Evolutionary conservation across 768 basidiomycete genomes (phyloP).

Genomic region (Nidularia pulvinata): DNA sequence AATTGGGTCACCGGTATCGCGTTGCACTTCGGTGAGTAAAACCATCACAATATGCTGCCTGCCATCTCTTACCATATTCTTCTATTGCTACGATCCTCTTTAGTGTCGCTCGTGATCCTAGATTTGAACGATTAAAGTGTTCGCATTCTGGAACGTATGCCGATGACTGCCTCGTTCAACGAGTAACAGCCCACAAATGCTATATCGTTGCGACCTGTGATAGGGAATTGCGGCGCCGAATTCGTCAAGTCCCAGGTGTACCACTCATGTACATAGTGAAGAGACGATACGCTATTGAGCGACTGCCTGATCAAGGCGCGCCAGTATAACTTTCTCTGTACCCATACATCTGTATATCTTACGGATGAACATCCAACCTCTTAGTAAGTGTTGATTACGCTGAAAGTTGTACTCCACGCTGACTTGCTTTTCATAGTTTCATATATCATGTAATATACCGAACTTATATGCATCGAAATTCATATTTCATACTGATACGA

Average conservation of each 20-base stretch:
- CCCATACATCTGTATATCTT: no score
- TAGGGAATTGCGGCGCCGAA: constrained; percentile 87
- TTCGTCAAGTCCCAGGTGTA: constrained; percentile 91
- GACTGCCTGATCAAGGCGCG: constrained; percentile 92
- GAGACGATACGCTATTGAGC: constrained; percentile 91
- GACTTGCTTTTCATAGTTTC: no score
- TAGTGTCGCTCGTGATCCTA: constrained; percentile 95
- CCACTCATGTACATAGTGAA: constrained; percentile 98
- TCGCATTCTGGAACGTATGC: constrained; percentile 97
- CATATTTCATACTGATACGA: no score
- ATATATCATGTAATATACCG: no score
- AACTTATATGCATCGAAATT: no score
- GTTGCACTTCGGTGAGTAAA: constrained; percentile 83
- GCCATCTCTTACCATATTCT: constrained; percentile 1
- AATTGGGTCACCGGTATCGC: constrained; percentile 93
- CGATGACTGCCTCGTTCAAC: constrained; percentile 97
- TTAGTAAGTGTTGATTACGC: no score
- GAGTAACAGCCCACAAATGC: constrained; percentile 93
- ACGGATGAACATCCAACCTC: no score
- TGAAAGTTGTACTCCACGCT: no score
- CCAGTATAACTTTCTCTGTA: constrained; percentile 40
- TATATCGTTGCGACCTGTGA: constrained; percentile 99
- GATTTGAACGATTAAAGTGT: constrained; percentile 93
- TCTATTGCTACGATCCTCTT: neutral
- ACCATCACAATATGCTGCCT: neutral